Evolutionary conservation across 177 flowering plant genomes (phyloP).

Genomic region (Vitis hybrid): DNA sequence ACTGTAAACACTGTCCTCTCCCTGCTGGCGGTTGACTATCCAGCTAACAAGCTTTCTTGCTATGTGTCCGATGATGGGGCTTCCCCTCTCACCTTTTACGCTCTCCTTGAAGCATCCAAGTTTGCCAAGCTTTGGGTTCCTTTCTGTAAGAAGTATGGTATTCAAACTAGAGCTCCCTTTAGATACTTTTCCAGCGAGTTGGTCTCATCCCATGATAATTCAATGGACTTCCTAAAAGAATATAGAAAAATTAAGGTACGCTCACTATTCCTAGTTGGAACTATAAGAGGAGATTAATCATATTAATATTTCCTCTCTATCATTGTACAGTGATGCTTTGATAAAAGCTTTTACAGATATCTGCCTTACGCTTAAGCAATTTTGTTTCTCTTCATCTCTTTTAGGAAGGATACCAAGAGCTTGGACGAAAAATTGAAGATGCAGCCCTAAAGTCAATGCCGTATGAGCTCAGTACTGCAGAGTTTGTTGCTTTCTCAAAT

Average conservation of each 20-base stretch:
- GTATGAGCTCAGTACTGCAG: constrained; percentile 15
- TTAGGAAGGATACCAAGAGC: no score
- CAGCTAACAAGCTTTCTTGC: no score
- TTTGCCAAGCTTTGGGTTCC: constrained; percentile 62
- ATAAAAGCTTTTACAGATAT: no score
- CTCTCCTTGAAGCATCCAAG: constrained; percentile 42
- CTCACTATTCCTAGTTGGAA: no score
- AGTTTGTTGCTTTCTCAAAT: constrained; percentile 37
- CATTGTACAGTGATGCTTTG: no score
- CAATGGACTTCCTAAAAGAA: constrained; percentile 31
- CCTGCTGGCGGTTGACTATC: no score
- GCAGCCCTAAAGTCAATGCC: neutral
- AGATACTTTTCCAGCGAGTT: constrained; percentile 26
- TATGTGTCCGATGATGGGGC: constrained; percentile 60
- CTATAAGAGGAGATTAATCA: no score
- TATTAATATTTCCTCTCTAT: no score
- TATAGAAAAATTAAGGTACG: constrained; percentile 41
- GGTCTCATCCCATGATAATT: neutral
- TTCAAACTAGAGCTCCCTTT: constrained; percentile 39
- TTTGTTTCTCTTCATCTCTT: no score
- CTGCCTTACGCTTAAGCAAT: no score
- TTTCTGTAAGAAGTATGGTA: constrained; percentile 46
- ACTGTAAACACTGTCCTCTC: no score
- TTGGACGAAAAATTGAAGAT: no score
- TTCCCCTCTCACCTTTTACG: constrained; percentile 47